Evolutionary conservation across 306 rosid species (phyloP), one percentile per base, ranked within the genome.

Genomic region (Sphenostylis stenocarpa): DNA sequence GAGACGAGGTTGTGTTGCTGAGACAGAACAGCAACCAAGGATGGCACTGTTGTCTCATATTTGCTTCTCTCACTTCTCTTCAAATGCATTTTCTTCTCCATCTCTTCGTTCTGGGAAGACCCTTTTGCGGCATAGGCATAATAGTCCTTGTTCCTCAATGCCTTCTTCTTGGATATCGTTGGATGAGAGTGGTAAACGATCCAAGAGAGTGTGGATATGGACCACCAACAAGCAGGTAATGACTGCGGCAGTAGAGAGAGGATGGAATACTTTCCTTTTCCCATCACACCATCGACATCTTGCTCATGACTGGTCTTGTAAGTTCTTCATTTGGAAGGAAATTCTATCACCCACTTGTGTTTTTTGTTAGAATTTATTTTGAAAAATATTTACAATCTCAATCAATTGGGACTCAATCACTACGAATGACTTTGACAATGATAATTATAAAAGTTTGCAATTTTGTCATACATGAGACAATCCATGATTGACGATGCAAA

Each of bases 171-270:
- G 53, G 80, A 55, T 71, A 20, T 81, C 80, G 31, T 75, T 36
- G 39, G 80, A 83, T 23, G 87, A 72, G n/a, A 55, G 51, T 10
- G 82, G 29, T 49, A 85, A 78, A 52, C 86, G 58, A 58, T 39
- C 88, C 47, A 95, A 95, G 87, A 83, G 69, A 23, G 97, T 95
- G 26, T 92, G 97, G 97, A 83, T 95, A 71, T 92, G 97, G 98
- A 92, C 93, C 11, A 55, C 75, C 72, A 84, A 47, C 87, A 88
- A 82, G 81, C 76, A 82, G 58, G 98, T 92, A 45, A 88, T 95
- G 91, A 90, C 92, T 41, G 84, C 98, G 21, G 89, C 98, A n/a
- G 89, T 92, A 4, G 97, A 95, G 84, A 84, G 97, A 81, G 97
- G 96, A 74, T 90, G 98, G 97, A 83, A 80, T 60, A 90, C 97